Evolutionary conservation across 2,329 filamentous ascomycete species (phyloP).

Genomic region (Didymella arachidicola): DNA sequence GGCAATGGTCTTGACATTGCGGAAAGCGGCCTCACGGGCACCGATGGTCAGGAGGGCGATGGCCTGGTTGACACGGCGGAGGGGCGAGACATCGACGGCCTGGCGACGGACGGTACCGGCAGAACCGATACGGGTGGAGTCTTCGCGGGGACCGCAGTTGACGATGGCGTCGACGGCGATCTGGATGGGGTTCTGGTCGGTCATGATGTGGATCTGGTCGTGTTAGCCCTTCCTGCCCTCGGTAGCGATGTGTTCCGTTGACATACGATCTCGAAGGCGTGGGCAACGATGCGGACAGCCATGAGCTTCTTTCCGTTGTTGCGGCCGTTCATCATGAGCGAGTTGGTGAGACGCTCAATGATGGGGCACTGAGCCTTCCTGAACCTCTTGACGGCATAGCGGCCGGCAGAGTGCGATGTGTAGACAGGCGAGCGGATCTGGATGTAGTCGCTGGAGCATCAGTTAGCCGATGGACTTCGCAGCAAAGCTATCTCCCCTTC

Average conservation of each 20-base stretch:
- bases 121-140: conserved; percentile 98
- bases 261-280: conserved; percentile 99
- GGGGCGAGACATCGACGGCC: conserved; percentile 99
- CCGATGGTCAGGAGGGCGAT: conserved; percentile 98
- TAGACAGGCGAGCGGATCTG: conserved; percentile 99
- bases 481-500: conserved; percentile 27
- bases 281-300: conserved; percentile 98
- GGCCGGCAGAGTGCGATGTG: conserved; percentile 97
- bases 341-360: conserved; percentile 99
- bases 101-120: conserved; percentile 99
- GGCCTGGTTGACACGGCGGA: conserved; percentile 99
- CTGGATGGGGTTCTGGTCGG: conserved; percentile 99
- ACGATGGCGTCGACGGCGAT: conserved; percentile 99
- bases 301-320: conserved; percentile 99
- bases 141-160: conserved; percentile 99
- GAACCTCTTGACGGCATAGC: conserved; percentile 99
- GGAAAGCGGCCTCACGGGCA: conserved; percentile 98
- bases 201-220: conserved; percentile 97
- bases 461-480: conserved; percentile 43
- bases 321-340: conserved; percentile 99
- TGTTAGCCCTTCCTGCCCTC: conserved; percentile 22
- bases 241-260: neutral
- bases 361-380: conserved; percentile 99
- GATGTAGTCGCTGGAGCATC: conserved; percentile 86
- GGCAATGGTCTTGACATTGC: conserved; percentile 99